phyloP scores from a whole-genome alignment of 306 rosid genomes.

The Cucumis melo region DNA sequence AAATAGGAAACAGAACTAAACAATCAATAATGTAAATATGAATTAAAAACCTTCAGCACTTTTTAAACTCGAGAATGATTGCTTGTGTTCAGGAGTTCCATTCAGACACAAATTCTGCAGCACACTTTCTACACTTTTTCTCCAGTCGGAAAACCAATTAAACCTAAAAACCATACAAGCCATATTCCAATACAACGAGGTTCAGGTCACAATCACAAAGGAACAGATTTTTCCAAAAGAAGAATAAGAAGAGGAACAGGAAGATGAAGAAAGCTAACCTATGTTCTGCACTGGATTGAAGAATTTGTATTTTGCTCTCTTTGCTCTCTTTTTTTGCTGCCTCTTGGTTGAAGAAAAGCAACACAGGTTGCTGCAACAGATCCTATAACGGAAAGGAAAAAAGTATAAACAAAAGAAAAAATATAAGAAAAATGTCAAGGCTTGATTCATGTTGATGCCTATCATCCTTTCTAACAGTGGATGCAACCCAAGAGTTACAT shows the following conservation, averaged over 20 bases:
- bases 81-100: conserved; percentile 15
- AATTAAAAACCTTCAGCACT: conserved; percentile 20
- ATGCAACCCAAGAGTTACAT: background rate
- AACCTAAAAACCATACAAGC: conserved; percentile 35
- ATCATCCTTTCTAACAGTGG: background rate
- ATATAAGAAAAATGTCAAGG: background rate
- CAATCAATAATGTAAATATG: background rate
- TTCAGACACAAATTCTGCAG: conserved; percentile 25
- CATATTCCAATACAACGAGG: background rate
- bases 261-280: conserved; percentile 27
- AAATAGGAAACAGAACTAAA: background rate
- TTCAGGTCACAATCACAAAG: background rate
- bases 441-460: background rate
- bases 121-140: conserved; percentile 21
- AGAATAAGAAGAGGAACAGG: background rate
- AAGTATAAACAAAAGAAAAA: conserved; percentile 2
- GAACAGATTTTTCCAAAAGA: background rate
- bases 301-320: conserved; percentile 20
- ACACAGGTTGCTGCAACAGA: conserved; percentile 59
- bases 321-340: conserved; percentile 17
- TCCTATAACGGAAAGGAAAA: conserved; percentile 32
- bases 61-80: conserved; percentile 6
- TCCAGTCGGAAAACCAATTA: conserved; percentile 44
- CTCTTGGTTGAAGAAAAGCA: conserved; percentile 43
- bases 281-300: conserved; percentile 32